A percentile compares a stretch with the other conserved stretches of the same genome.
Conservation (phyloP, 768 basidiomycete species). For the Flagelloscypha sp. region DNA sequence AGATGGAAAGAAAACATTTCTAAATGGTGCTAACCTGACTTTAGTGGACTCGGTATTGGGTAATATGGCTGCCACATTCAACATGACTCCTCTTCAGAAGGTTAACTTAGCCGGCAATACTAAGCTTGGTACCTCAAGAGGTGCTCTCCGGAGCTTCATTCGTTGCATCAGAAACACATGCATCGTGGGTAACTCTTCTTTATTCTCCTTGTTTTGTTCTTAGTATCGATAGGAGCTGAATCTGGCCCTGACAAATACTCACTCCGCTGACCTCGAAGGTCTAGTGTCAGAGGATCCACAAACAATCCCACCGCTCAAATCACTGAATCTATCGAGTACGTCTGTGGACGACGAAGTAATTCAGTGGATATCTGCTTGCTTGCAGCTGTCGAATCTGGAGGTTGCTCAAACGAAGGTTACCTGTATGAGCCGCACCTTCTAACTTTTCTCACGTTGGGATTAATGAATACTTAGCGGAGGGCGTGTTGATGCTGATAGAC, state of each 20-base stretch:
- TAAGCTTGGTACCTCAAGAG: slow-evolving; percentile 39
- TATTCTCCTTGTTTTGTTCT: background rate
- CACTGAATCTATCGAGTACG: slow-evolving; percentile 52
- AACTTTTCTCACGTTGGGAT: background rate
- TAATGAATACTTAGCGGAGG: slow-evolving; percentile 30
- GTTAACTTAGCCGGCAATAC: slow-evolving; percentile 58
- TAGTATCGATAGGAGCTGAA: slow-evolving; percentile 41
- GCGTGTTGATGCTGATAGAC: slow-evolving; percentile 50
- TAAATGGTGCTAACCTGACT: slow-evolving; percentile 44
- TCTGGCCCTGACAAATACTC: slow-evolving; percentile 40
- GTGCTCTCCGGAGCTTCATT: slow-evolving; percentile 39
- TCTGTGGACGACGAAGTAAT: slow-evolving; percentile 50
- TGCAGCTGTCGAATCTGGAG: slow-evolving; percentile 36
- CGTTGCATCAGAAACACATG: slow-evolving; percentile 47
- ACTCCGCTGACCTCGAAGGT: slow-evolving; percentile 42
- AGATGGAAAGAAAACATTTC: no score
- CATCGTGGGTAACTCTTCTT: slow-evolving; percentile 31
- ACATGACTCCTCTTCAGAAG: slow-evolving; percentile 33
- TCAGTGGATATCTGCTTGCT: slow-evolving; percentile 44
- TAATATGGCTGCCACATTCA: no score
- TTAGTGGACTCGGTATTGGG: slow-evolving; percentile 44
- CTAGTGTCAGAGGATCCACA: slow-evolving; percentile 30
- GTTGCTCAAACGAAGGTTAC: slow-evolving; percentile 54
- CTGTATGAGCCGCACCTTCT: slow-evolving; percentile 26
- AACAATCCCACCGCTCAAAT: slow-evolving; percentile 31